Evolutionary conservation across 371 early-diverging fungal species (phyloP).

Genomic region (Mucor lusitanicus): DNA sequence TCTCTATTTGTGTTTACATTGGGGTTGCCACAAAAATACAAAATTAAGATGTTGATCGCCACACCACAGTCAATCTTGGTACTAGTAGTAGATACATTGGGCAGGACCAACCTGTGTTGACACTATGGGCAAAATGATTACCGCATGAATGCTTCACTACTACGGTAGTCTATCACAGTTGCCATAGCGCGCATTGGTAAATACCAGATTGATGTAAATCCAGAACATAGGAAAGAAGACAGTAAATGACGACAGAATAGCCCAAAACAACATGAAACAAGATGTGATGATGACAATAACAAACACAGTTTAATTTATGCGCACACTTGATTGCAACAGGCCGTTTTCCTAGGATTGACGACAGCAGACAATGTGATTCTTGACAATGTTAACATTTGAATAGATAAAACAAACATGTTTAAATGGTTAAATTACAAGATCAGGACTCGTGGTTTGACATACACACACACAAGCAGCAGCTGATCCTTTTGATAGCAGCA

Average conservation of each 20-base stretch:
- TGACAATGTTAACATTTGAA: neutral
- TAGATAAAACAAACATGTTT: constrained; percentile 1
- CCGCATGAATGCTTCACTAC: too few relatives aligned
- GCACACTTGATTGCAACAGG: neutral
- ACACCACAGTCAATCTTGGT: too few relatives aligned
- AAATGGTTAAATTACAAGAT: neutral
- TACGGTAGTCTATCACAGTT: too few relatives aligned
- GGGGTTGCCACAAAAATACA: too few relatives aligned
- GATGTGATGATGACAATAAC: neutral
- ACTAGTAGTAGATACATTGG: too few relatives aligned
- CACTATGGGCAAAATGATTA: too few relatives aligned
- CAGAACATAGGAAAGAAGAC: neutral
- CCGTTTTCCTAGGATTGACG: neutral
- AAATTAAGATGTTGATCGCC: too few relatives aligned
- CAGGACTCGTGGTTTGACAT: neutral
- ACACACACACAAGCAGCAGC: neutral
- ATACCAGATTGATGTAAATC: neutral
- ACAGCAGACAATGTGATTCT: neutral
- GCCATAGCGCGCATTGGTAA: too few relatives aligned
- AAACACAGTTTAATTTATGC: neutral
- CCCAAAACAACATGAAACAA: neutral
- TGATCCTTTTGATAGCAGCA: neutral
- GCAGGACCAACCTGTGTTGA: too few relatives aligned
- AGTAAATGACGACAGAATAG: neutral
- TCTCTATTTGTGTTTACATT: neutral